Conservation (phyloP, 202 grass and related monocot genomes). For the Eragrostis tef region DNA sequence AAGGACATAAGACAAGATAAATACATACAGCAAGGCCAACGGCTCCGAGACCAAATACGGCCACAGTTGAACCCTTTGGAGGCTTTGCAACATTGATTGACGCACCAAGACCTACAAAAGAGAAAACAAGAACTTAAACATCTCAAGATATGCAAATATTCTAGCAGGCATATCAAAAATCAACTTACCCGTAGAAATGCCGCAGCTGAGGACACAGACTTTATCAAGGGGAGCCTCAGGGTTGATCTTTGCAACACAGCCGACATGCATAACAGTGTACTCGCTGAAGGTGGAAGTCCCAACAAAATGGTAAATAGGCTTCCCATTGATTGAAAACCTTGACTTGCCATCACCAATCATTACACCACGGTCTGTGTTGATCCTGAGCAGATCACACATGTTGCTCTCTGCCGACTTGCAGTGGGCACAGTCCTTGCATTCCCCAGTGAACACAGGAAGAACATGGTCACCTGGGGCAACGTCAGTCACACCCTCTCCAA, state of each 20-base stretch:
- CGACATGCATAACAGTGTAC: slow-evolving; percentile 83
- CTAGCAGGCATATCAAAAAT: background rate
- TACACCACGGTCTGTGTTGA: slow-evolving; percentile 84
- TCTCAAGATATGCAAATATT: background rate
- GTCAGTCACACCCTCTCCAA: slow-evolving; percentile 83
- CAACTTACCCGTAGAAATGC: slow-evolving; percentile 78
- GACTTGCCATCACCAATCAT: slow-evolving; percentile 84
- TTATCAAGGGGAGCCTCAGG: slow-evolving; percentile 84
- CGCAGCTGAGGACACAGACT: slow-evolving; percentile 90
- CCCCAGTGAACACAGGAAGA: slow-evolving; percentile 91
- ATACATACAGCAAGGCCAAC: slow-evolving; percentile 80
- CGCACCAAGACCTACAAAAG: slow-evolving; percentile 70
- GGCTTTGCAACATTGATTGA: slow-evolving; percentile 91
- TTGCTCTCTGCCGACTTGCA: slow-evolving; percentile 91
- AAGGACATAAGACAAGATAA: background rate
- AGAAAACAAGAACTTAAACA: background rate
- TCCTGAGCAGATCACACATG: slow-evolving; percentile 91
- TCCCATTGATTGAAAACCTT: slow-evolving; percentile 74
- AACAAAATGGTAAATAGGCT: slow-evolving; percentile 86
- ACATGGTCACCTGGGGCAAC: slow-evolving; percentile 79
- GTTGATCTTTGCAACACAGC: slow-evolving; percentile 89
- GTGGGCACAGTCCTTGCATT: slow-evolving; percentile 85
- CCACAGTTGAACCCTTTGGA: slow-evolving; percentile 72
- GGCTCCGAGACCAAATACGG: slow-evolving; percentile 84
- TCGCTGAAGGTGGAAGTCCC: slow-evolving; percentile 97